phyloP scores from a whole-genome alignment of 371 early-diverging fungal species.

The Rhizopus sp. region DNA sequence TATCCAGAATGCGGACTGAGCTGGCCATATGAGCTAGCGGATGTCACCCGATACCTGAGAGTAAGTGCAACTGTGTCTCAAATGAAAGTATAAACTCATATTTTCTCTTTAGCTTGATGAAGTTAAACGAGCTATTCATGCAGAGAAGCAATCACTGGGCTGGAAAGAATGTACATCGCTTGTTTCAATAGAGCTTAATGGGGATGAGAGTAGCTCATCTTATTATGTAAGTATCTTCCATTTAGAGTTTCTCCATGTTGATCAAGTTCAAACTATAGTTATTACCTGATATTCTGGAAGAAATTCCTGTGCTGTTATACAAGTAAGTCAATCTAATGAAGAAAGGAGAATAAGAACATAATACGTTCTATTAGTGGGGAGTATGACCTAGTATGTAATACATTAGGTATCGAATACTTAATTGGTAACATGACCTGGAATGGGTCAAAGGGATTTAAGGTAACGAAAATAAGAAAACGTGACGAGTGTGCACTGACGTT shows the following conservation, averaged over 20 bases:
- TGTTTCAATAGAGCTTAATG: conserved; percentile 50
- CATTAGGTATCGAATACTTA: conserved; percentile 69
- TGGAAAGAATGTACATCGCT: conserved; percentile 71
- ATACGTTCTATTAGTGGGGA: conserved; percentile 64
- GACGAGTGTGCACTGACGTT: not conserved
- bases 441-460: conserved; percentile 62
- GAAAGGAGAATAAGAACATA: not conserved
- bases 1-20: conserved; percentile 69
- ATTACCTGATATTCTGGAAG: conserved; percentile 56
- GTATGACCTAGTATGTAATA: conserved; percentile 82
- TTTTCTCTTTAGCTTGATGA: conserved; percentile 46
- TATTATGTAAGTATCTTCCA: conserved; percentile 32
- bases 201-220: conserved; percentile 54
- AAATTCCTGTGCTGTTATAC: conserved; percentile 61
- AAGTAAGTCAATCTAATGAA: conserved; percentile 39
- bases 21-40: conserved; percentile 75
- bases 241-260: not conserved
- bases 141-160: conserved; percentile 34
- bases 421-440: conserved; percentile 77
- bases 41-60: conserved; percentile 63
- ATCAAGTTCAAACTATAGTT: conserved; percentile 19
- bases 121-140: conserved; percentile 64
- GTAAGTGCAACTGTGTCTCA: conserved; percentile 31
- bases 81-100: not conserved
- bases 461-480: not conserved